phyloP scores from a whole-genome alignment of 495 filamentous ascomycete species.

The Daldinia decipiens region DNA sequence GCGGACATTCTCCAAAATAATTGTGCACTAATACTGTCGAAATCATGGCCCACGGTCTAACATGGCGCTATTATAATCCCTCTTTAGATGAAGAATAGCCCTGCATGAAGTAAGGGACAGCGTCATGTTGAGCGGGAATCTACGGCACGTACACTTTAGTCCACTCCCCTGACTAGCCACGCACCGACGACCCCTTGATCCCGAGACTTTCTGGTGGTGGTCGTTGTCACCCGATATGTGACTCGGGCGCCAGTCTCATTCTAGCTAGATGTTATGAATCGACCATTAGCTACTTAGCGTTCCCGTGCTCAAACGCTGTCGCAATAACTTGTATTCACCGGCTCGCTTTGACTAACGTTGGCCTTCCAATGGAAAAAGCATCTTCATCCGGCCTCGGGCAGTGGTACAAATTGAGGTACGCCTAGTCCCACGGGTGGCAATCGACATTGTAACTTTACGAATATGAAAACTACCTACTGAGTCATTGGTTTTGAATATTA shows the following conservation, averaged over 20 bases:
- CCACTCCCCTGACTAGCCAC: neutral
- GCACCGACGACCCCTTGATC: neutral
- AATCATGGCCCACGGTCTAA: slow-evolving; percentile 16
- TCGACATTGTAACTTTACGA: slow-evolving; percentile 12
- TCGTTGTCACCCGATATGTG: slow-evolving; percentile 14
- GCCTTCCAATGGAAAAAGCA: slow-evolving; percentile 1
- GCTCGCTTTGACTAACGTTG: slow-evolving; percentile 10
- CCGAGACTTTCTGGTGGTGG: slow-evolving; percentile 5
- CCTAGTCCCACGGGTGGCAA: slow-evolving; percentile 10
- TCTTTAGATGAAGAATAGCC: slow-evolving; percentile 28
- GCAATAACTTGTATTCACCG: slow-evolving; percentile 14
- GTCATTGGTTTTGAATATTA: slow-evolving; percentile 9
- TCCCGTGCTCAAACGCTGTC: slow-evolving; percentile 2
- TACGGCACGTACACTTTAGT: slow-evolving; percentile 30
- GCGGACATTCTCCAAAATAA: slow-evolving; percentile 6
- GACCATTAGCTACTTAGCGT: neutral
- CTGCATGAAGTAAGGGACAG: slow-evolving; percentile 39
- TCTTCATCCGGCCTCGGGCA: slow-evolving; percentile 7
- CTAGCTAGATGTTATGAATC: neutral
- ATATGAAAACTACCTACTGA: slow-evolving; percentile 12
- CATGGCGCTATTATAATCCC: slow-evolving; percentile 16
- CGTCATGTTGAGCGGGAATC: slow-evolving; percentile 32
- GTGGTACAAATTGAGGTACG: neutral
- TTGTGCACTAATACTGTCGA: slow-evolving; percentile 7
- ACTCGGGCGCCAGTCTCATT: slow-evolving; percentile 15